Evolutionary conservation across 83 land plant genomes (phyloP).

Genomic region (Thuja plicata): DNA sequence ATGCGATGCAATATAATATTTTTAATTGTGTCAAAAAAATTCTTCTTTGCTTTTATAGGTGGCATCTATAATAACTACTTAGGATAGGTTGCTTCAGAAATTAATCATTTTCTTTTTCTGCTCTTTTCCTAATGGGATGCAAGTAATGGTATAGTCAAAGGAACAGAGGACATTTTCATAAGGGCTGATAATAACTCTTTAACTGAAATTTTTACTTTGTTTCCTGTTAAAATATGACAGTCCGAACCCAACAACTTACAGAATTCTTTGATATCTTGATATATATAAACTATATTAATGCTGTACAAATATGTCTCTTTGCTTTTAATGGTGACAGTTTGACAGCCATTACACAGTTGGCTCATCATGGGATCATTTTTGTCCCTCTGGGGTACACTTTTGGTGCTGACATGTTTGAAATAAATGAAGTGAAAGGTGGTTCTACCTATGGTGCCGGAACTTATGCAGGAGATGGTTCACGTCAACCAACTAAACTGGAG

Average conservation of each 20-base stretch:
- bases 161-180: not conserved
- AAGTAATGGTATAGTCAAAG: not conserved
- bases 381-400: conserved; percentile 67
- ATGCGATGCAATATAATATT: not conserved
- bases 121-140: not conserved
- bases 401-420: conserved; percentile 61
- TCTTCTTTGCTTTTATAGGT: not conserved
- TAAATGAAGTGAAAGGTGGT: conserved; percentile 60
- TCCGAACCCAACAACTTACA: not conserved
- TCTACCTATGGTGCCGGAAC: conserved; percentile 70
- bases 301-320: not conserved
- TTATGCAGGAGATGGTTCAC: conserved; percentile 64
- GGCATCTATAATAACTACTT: not conserved
- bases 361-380: conserved; percentile 67
- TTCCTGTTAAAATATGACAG: not conserved
- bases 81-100: not conserved
- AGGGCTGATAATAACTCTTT: not conserved
- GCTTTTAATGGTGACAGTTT: conserved; percentile 31
- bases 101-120: not conserved
- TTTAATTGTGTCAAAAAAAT: not conserved
- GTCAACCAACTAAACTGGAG: conserved; percentile 56
- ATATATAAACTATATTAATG: not conserved
- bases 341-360: conserved; percentile 69
- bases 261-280: not conserved
- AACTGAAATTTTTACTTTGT: not conserved